Base-by-base conservation (phyloP, 106 monocot genomes). In the Amphibolis antarctica region DNA sequence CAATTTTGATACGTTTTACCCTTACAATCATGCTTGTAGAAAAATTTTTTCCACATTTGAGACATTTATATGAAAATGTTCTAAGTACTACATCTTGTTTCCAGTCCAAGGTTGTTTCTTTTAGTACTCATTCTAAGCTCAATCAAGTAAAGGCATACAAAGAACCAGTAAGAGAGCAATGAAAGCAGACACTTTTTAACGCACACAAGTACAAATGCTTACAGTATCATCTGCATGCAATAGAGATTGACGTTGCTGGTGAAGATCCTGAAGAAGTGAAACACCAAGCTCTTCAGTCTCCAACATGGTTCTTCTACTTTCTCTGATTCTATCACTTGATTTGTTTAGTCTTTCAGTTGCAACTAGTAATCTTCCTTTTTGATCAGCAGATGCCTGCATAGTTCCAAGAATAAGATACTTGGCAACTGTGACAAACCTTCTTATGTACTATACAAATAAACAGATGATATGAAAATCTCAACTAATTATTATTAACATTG, bases 201-300 rank as follows among this genome's bases (percentile, higher is more conserved):
- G 5, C 14, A 55, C 9, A 27, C 23, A 57, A 17, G 13, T 14
- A 30, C 28, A 61, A 61, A 61, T 61, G 11, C 60, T 20, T 78
- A 90, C 89, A 21, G 82, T 78, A 22, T 69, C 78, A 54, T 90
- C 74, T 30, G 80, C 85, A 76, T 80, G 85, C 42, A 90, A 69
- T 29, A 90, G 82, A 65, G 80, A 83, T 55, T 90, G 82, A 11
- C 89, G 77, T 67, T 90, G 89, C 61, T 90, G 89, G 52, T 90
- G 85, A 63, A 90, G 61, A 58, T 90, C 85, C 20, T 85, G 83
- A 65, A 85, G 78, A 67, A 90, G 77, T 61, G 89, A 85, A 64
- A 85, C 89, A 15, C 89, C 89, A 63, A 90, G 82, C 11, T 85
- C 89, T 67, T 90, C 89, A 6, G 89, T 85, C 73, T 85, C 89